Percentiles rank a stretch among this genome's conserved stretches.
phyloP scores from a whole-genome alignment of 768 basidiomycete species.

The Sarcomyxa edulis region DNA sequence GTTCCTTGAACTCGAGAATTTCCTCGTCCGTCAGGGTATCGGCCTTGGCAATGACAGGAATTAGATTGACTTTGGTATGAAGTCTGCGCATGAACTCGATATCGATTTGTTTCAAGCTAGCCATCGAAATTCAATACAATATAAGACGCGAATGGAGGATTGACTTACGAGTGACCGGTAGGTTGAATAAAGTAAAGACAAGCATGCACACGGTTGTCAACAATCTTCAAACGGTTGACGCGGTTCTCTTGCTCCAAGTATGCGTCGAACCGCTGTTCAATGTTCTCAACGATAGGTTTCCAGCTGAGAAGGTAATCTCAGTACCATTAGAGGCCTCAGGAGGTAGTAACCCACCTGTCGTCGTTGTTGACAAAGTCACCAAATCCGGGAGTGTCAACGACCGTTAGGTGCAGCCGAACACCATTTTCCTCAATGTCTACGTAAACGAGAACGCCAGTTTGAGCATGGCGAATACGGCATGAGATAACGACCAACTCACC shows the following conservation, averaged over 20 bases:
- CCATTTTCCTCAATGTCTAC: slow-evolving; percentile 98
- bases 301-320: slow-evolving; percentile 55
- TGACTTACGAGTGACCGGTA: slow-evolving; percentile 90
- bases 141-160: slow-evolving; percentile 5
- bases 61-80: slow-evolving; percentile 96
- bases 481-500: slow-evolving; percentile 49
- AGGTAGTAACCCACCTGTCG: slow-evolving; percentile 63
- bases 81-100: slow-evolving; percentile 98
- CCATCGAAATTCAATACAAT: slow-evolving; percentile 3
- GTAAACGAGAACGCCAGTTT: slow-evolving; percentile 20
- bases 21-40: slow-evolving; percentile 98
- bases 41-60: slow-evolving; percentile 97
- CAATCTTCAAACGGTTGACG: slow-evolving; percentile 89
- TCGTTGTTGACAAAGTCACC: slow-evolving; percentile 99
- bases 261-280: slow-evolving; percentile 95
- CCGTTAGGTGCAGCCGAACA: slow-evolving; percentile 93
- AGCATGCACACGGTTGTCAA: slow-evolving; percentile 97
- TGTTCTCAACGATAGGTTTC: slow-evolving; percentile 98
- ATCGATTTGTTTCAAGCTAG: slow-evolving; percentile 93
- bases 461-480: slow-evolving; percentile 11
- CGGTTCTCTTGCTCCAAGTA: slow-evolving; percentile 99
- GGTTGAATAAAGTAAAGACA: slow-evolving; percentile 99
- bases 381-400: slow-evolving; percentile 98
- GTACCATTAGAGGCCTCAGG: slow-evolving; percentile 8
- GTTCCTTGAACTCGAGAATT: slow-evolving; percentile 85